Base-by-base conservation (phyloP, 257 asterid species). In the Plantago elongata region DNA sequence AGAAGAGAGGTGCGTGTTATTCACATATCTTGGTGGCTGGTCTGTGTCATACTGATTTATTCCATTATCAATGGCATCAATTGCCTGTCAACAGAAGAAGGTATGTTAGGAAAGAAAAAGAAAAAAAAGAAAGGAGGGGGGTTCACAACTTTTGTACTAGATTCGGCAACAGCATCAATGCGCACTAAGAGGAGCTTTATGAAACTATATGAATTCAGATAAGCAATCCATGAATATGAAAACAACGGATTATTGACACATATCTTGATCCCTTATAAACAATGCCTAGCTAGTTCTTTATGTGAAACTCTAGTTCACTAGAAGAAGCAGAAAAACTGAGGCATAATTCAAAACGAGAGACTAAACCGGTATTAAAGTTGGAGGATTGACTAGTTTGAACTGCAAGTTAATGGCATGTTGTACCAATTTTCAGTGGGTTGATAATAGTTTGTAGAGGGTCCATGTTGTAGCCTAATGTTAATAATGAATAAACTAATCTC, bases 21-120 rank as follows among this genome's bases (percentile, higher is more conserved):
- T 88, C 58, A 83, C 94, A 51, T 88, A 90, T 76, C 82, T 77
- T 13, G 98, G 94, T n/a, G 86, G 85, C 69, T 82, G 89, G 72
- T 90, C 96, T 0, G 96, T 85, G 40, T 88, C 98, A 42, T 82
- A 88, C 76, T 72, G 96, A 78, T 84, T 85, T 68, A 88, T 88
- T 62, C 96, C 98, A 67, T 88, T 88, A 79, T 88, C 98, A 66
- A 82, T 38, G 17, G 96, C 94, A 83, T 90, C 96, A 59, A 88
- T 84, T 61, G 96, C 96, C 98, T 90, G 76, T 61, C 57, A 67
- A 46, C 74, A 54, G 57, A 16, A 59, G 47, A 54, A 17, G 66
- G 9, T 55, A 61, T 49, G 15, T 48, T 43, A 22, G 54, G 56
- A 40, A 63, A 9, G 5, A 43, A 42, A 63, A 22, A 10, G 54